Evolutionary conservation across 1,139 yeast species (phyloP).

Genomic region (Blastobotrys malaysiensis): DNA sequence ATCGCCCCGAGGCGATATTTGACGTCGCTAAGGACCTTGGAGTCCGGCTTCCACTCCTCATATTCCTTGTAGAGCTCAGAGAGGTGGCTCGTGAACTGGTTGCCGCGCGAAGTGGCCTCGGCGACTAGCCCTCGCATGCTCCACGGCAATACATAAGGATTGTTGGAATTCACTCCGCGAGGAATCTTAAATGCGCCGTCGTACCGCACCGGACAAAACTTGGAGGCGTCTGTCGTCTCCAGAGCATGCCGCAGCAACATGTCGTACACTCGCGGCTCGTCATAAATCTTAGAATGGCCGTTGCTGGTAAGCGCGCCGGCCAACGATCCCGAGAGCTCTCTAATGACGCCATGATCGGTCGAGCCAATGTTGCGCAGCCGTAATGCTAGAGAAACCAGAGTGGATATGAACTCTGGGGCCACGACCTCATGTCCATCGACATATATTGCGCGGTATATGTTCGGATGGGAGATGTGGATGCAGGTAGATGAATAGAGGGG

Average conservation of each 20-base stretch:
- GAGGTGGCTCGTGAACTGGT: slow-evolving; percentile 47
- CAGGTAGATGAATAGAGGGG: slow-evolving; percentile 88
- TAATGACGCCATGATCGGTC: slow-evolving; percentile 44
- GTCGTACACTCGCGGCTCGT: slow-evolving; percentile 79
- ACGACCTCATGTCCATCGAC: slow-evolving; percentile 62
- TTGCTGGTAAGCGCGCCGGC: slow-evolving; percentile 93
- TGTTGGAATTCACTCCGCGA: slow-evolving; percentile 40
- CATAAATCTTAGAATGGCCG: slow-evolving; percentile 87
- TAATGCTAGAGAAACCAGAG: slow-evolving; percentile 44
- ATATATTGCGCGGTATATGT: slow-evolving; percentile 81
- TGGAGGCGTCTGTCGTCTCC: slow-evolving; percentile 51
- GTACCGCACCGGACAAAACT: slow-evolving; percentile 22
- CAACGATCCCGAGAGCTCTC: slow-evolving; percentile 73
- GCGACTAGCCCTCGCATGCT: slow-evolving; percentile 73
- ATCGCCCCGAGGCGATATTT: slow-evolving; percentile 76
- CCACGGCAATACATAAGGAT: slow-evolving; percentile 91
- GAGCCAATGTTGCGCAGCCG: slow-evolving; percentile 35
- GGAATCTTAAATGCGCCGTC: slow-evolving; percentile 29
- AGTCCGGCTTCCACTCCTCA: slow-evolving; percentile 80
- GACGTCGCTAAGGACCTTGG: slow-evolving; percentile 72
- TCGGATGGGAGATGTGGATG: slow-evolving; percentile 80
- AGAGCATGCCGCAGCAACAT: slow-evolving; percentile 68
- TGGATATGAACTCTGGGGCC: slow-evolving; percentile 49
- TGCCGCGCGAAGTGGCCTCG: slow-evolving; percentile 41
- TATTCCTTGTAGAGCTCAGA: slow-evolving; percentile 60